A percentile compares a stretch with the other conserved stretches of the same genome.
phyloP scores from a whole-genome alignment of 352 stramenopile species.

The Phytophthora fragariae region DNA sequence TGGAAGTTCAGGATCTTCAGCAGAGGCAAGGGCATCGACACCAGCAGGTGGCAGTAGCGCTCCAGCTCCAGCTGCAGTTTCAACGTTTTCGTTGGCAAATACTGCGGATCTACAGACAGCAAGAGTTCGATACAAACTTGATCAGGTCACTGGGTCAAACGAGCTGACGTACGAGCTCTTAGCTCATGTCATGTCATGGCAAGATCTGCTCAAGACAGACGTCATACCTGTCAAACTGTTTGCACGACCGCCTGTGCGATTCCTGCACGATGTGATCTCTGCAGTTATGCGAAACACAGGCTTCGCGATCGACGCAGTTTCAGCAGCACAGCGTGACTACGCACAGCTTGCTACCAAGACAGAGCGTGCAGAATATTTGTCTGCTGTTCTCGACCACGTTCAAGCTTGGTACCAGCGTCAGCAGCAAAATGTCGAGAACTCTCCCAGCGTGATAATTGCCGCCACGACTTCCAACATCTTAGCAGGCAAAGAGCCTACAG shows the following conservation, averaged over 20 bases:
- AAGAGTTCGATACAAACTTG: conserved; percentile 49
- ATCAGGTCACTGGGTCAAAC: conserved; percentile 62
- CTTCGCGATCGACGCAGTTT: conserved; percentile 41
- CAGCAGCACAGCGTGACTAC: conserved; percentile 67
- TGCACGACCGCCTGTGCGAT: conserved; percentile 76
- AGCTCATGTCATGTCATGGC: conserved; percentile 78
- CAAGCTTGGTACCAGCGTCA: conserved; percentile 60
- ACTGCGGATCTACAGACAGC: conserved; percentile 43
- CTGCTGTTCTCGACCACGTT: conserved; percentile 78
- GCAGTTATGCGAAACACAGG: conserved; percentile 74
- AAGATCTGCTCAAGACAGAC: conserved; percentile 76
- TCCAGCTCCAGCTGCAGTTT: not conserved
- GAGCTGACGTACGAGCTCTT: conserved; percentile 75
- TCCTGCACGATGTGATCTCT: conserved; percentile 84
- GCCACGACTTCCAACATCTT: conserved; percentile 83
- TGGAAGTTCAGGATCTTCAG: conserved; percentile 4
- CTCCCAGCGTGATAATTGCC: conserved; percentile 55
- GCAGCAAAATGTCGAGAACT: conserved; percentile 27
- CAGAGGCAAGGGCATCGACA: conserved; percentile 8
- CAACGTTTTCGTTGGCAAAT: conserved; percentile 58
- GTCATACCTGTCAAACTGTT: conserved; percentile 78
- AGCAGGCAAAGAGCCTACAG: conserved; percentile 74
- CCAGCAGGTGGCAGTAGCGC: not conserved
- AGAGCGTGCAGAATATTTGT: conserved; percentile 78
- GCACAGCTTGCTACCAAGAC: conserved; percentile 70